Conservation (phyloP, 2,329 filamentous ascomycete genomes). For the Chrysoporthe cubensis region DNA sequence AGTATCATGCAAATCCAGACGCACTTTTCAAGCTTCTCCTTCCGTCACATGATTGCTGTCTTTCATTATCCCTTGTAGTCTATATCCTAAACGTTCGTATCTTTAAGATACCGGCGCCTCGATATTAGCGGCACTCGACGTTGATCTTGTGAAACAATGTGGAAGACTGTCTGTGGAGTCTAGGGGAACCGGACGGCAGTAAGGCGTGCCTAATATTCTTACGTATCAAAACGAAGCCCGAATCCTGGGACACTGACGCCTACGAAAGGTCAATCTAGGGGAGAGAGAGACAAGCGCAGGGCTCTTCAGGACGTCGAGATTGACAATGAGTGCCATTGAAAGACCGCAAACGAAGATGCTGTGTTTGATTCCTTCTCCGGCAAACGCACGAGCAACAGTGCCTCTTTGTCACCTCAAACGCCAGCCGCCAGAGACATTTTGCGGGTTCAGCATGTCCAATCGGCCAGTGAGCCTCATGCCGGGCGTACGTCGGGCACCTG, state of each 20-base stretch:
- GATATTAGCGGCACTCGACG: too few relatives aligned
- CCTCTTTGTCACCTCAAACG: not conserved
- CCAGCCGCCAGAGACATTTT: not conserved
- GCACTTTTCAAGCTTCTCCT: not conserved
- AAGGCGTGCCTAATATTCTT: too few relatives aligned
- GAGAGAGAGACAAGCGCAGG: not conserved
- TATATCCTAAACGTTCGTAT: too few relatives aligned
- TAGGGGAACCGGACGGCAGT: too few relatives aligned
- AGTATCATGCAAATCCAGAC: not conserved
- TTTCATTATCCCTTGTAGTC: not conserved
- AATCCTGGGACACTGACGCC: too few relatives aligned
- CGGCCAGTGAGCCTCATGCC: not conserved
- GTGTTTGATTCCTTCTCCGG: not conserved
- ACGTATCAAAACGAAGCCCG: too few relatives aligned
- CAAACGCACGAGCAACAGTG: not conserved
- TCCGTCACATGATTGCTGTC: not conserved
- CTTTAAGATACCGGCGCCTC: too few relatives aligned
- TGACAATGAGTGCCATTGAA: too few relatives aligned
- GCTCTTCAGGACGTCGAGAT: not conserved
- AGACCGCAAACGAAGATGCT: not conserved
- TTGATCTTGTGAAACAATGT: too few relatives aligned
- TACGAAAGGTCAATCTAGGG: too few relatives aligned
- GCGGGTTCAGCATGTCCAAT: not conserved
- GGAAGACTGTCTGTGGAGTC: too few relatives aligned
- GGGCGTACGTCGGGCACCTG: not conserved